These are phyloP conservation scores for Mycosphaerelloides madeirae DNA, from an alignment of 2,329 filamentous ascomycete genomes.

Conservation along the genomic window DNA sequence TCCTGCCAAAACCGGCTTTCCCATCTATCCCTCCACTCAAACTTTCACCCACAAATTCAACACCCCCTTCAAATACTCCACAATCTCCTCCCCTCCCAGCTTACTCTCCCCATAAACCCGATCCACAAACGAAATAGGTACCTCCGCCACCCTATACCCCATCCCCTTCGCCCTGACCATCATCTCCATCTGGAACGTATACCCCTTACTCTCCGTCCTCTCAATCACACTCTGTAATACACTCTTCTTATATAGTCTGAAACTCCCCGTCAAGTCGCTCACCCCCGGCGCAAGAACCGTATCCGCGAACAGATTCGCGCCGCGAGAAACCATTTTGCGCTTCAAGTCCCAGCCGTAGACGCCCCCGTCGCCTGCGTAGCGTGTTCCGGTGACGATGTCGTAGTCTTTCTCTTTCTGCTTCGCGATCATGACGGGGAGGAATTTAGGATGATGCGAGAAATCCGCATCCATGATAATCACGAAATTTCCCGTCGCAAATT, in stretches of 20 bases:
- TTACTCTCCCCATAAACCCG: conserved; percentile 93
- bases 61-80: conserved; percentile 78
- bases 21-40: conserved; percentile 17
- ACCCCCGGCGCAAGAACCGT: conserved; percentile 89
- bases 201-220: conserved; percentile 91
- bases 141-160: conserved; percentile 90
- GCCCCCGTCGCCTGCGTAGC: conserved; percentile 79
- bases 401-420: conserved; percentile 73
- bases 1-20: too few species aligned
- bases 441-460: conserved; percentile 98
- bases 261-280: conserved; percentile 91
- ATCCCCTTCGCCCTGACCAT: conserved; percentile 96
- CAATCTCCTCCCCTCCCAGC: conserved; percentile 90
- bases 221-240: conserved; percentile 86
- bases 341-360: conserved; percentile 97
- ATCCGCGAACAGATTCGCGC: conserved; percentile 93
- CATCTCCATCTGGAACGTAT: conserved; percentile 99
- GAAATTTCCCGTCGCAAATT: conserved; percentile 86
- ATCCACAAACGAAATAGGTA: conserved; percentile 95
- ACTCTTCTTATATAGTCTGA: conserved; percentile 86
- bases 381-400: conserved; percentile 94
- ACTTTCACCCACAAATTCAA: conserved; percentile 48
- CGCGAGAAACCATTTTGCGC: conserved; percentile 67
- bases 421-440: conserved; percentile 90
- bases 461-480: conserved; percentile 99